Evolutionary conservation across 2,329 filamentous ascomycete species (phyloP).

Genomic region (Botrytis aclada): DNA sequence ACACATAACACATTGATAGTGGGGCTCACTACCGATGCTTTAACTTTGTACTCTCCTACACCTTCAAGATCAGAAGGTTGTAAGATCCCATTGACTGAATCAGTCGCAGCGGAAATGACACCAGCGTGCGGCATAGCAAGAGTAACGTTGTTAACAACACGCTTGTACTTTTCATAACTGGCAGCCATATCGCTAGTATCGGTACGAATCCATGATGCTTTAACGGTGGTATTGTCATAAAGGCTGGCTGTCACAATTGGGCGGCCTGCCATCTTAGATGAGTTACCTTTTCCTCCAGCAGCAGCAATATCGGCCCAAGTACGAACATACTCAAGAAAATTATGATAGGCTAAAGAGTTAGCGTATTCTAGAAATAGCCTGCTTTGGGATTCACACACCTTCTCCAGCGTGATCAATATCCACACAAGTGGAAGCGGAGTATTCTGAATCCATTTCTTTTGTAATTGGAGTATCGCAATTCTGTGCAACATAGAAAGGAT

Average conservation of each 20-base stretch:
- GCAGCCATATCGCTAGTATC: slow-evolving; percentile 50
- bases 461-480: slow-evolving; percentile 62
- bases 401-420: slow-evolving; percentile 68
- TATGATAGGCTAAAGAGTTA: slow-evolving; percentile 54
- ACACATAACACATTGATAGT: slow-evolving; percentile 71
- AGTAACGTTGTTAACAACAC: slow-evolving; percentile 72
- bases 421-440: slow-evolving; percentile 57
- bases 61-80: slow-evolving; percentile 65
- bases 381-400: slow-evolving; percentile 37
- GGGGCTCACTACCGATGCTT: slow-evolving; percentile 68
- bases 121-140: slow-evolving; percentile 73
- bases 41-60: slow-evolving; percentile 65
- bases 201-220: slow-evolving; percentile 64
- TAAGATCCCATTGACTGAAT: slow-evolving; percentile 61
- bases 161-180: slow-evolving; percentile 47
- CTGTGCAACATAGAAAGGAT: slow-evolving; percentile 52
- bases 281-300: slow-evolving; percentile 43
- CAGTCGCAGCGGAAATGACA: slow-evolving; percentile 61
- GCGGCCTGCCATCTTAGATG: slow-evolving; percentile 45
- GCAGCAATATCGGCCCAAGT: slow-evolving; percentile 51
- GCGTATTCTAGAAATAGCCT: not conserved
- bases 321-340: slow-evolving; percentile 59
- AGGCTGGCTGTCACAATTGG: slow-evolving; percentile 61
- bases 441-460: slow-evolving; percentile 39
- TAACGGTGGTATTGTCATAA: slow-evolving; percentile 70